phyloP scores from a whole-genome alignment of 192 early-diverging fungal genomes.

The Rhizoclosmatium sp. region DNA sequence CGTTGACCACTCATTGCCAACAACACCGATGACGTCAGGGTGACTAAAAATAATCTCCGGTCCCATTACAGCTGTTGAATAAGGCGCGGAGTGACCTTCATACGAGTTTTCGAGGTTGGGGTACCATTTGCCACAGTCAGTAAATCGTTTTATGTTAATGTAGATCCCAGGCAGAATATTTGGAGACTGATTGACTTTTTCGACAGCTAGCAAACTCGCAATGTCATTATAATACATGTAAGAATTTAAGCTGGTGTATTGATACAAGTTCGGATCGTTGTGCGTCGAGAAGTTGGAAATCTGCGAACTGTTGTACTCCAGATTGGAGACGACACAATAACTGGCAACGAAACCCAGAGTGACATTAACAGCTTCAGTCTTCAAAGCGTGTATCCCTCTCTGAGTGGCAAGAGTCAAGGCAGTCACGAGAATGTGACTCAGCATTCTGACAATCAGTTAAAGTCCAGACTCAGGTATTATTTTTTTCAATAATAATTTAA shows the following conservation, averaged over 20 bases:
- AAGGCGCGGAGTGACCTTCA: not conserved
- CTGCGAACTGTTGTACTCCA: not conserved
- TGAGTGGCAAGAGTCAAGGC: too few relatives aligned
- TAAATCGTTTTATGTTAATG: not conserved
- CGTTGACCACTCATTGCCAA: not conserved
- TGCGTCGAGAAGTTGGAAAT: not conserved
- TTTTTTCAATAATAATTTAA: too few relatives aligned
- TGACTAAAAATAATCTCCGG: not conserved
- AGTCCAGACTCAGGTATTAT: too few relatives aligned
- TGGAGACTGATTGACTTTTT: not conserved
- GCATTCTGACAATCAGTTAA: too few relatives aligned
- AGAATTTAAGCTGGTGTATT: not conserved
- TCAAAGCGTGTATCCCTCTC: too few relatives aligned
- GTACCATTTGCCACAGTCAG: slow-evolving; percentile 5
- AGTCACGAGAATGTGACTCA: too few relatives aligned
- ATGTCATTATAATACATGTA: not conserved
- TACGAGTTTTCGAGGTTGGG: not conserved
- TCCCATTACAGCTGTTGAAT: not conserved
- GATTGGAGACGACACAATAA: not conserved
- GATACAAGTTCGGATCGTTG: not conserved
- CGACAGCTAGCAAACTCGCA: not conserved
- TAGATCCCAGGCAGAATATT: not conserved
- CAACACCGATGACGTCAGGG: not conserved
- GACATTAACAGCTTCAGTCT: too few relatives aligned
- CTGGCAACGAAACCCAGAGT: not conserved